Base-by-base conservation (phyloP, 2,329 filamentous ascomycete genomes). In the Ascochyta koolunga region DNA sequence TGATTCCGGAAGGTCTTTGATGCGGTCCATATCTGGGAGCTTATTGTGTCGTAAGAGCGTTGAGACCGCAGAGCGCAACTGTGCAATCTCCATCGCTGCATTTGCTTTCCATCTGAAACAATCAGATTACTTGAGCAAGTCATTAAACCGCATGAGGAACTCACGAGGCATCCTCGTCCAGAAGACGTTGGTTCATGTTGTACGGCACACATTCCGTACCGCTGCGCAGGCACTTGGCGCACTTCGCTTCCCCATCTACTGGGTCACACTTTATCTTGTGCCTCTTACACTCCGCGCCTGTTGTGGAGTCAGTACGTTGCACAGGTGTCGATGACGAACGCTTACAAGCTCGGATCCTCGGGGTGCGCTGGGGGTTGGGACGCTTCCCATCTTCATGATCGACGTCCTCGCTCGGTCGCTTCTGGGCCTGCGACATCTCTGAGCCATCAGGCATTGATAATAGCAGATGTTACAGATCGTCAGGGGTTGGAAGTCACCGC, bases 151-250 rank as follows among this genome's bases (percentile, higher is more conserved):
- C 39, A 52, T 36, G 40, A 50, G 47, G 24, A 19, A 66, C 64
- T 60, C 56, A 73, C 69, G 65, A 54, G 16, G 64, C 64, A 48
- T 73, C 70, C 56, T 72, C 70, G 22, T 72, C 68, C 27, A 68
- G 52, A 33, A 72, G 62, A 25, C 62, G 66, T 45, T 73, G 69
- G 41, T 69, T 66, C 41, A 69, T 60, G 47, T 72, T 73, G 60
- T 86, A 86, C 45, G 98, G 83, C 33, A 92, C 87, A 75, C 95
- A 99, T 74, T 95, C 96, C 58, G 90, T 90, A 76, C 93, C 65
- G 38, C 67, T 65, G 38, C 70, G 66, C 45, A 71, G 54, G 50
- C 69, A 73, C 54, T 72, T 72, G 11, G 67, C 66, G 49, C 70
- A 72, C 45, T 71, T 72, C 7, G 63, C 54, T 44, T 71, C 63